Percentiles rank a stretch among this genome's conserved stretches.
Evolutionary conservation across 805 yeast species (phyloP).

Genomic region (Cyberlindnera misumaiensis): DNA sequence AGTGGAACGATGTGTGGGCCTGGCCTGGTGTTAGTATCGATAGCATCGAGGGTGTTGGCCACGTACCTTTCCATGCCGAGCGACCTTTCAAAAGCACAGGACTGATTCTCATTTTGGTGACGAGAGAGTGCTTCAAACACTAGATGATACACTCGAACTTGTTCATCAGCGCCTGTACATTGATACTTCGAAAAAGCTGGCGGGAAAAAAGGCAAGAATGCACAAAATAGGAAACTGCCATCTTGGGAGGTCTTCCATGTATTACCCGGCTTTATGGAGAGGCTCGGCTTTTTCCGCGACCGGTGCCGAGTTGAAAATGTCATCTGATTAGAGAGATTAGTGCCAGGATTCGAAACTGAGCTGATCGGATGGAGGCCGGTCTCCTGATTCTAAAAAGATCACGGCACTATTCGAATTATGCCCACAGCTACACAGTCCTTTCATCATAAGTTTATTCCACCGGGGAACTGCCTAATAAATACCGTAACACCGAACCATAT

Average conservation of each 20-base stretch:
- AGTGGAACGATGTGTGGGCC: slow-evolving; percentile 93
- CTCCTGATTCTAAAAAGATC: too few relatives aligned
- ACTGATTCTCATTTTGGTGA: slow-evolving; percentile 31
- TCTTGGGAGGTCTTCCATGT: too few relatives aligned
- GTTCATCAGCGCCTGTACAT: too few relatives aligned
- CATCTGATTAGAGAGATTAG: too few relatives aligned
- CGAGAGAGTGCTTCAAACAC: not conserved
- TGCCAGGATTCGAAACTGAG: too few relatives aligned
- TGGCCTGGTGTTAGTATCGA: slow-evolving; percentile 7
- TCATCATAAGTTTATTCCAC: not conserved
- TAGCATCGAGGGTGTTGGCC: not conserved
- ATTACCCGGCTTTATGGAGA: too few relatives aligned
- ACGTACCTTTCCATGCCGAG: slow-evolving; percentile 53
- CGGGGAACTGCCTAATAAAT: not conserved
- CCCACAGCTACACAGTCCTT: not conserved
- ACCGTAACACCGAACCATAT: not conserved
- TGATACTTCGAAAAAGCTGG: too few relatives aligned
- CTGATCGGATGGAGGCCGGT: too few relatives aligned
- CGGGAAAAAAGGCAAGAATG: too few relatives aligned
- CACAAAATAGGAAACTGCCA: not conserved
- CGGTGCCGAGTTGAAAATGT: too few relatives aligned
- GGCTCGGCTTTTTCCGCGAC: too few relatives aligned
- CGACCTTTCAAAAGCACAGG: slow-evolving; percentile 37
- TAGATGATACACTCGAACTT: not conserved
- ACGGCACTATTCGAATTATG: too few relatives aligned